Evolutionary conservation across 495 filamentous ascomycete genomes (phyloP).

Genomic region (Lindgomyces ingoldianus): DNA sequence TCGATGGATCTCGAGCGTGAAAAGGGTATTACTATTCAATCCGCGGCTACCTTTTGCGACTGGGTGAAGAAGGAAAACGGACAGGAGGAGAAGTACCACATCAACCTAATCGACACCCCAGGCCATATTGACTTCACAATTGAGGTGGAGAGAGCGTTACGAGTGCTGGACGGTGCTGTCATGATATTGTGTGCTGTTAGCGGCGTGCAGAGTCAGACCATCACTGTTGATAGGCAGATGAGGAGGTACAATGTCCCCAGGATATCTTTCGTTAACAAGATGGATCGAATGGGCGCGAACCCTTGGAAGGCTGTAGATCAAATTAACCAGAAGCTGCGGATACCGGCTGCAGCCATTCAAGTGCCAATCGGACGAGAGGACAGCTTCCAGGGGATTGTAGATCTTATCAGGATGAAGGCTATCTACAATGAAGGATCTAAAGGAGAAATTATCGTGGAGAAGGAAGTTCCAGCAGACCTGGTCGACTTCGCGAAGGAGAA

Average conservation of each 20-base stretch:
- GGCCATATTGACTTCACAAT: conserved; percentile 99
- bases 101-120: conserved; percentile 98
- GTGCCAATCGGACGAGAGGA: conserved; percentile 94
- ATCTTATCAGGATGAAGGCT: conserved; percentile 87
- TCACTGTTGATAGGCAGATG: conserved; percentile 99
- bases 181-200: conserved; percentile 99
- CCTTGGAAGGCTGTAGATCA: conserved; percentile 97
- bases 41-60: conserved; percentile 95
- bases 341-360: conserved; percentile 91
- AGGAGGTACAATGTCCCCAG: conserved; percentile 94
- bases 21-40: conserved; percentile 98
- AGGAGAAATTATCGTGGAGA: conserved; percentile 70
- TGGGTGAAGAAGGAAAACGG: conserved; percentile 80
- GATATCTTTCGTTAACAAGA: conserved; percentile 98
- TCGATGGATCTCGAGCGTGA: conserved; percentile 98
- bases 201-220: conserved; percentile 96
- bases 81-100: conserved; percentile 86
- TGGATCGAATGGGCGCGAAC: conserved; percentile 99
- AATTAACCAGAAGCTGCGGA: conserved; percentile 91
- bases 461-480: conserved; percentile 77
- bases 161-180: conserved; percentile 95
- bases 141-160: conserved; percentile 93
- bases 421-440: conserved; percentile 85
- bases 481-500: conserved; percentile 74
- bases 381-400: conserved; percentile 90